Conservation (phyloP, 352 stramenopile genomes). For the Pythium phragmiticola region DNA sequence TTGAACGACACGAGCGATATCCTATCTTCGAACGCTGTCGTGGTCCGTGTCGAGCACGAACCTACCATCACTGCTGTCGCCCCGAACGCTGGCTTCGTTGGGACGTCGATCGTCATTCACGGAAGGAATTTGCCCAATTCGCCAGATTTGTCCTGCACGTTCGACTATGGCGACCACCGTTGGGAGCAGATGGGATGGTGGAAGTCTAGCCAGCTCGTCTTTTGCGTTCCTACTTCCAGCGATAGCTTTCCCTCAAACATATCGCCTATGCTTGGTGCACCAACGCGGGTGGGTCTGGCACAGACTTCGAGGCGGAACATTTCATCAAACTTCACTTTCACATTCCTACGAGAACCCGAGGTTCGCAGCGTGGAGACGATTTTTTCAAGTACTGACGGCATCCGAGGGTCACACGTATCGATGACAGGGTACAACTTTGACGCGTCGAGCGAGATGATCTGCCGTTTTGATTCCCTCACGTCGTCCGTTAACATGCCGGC, state of each 20-base stretch:
- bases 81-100: slow-evolving; percentile 6
- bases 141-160: not conserved
- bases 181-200: slow-evolving; percentile 13
- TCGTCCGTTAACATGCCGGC: slow-evolving; percentile 29
- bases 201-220: slow-evolving; percentile 21
- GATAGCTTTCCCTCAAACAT: not conserved
- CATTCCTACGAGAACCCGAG: slow-evolving; percentile 14
- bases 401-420: slow-evolving; percentile 10
- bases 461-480: slow-evolving; percentile 33
- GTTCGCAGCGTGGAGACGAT: slow-evolving; percentile 1
- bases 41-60: not conserved
- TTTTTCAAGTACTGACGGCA: not conserved
- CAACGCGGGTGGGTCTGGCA: not conserved
- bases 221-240: not conserved
- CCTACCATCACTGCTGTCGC: slow-evolving; percentile 8
- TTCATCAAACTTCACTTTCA: slow-evolving; percentile 8
- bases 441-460: slow-evolving; percentile 28
- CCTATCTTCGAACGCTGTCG: slow-evolving; percentile 2
- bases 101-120: slow-evolving; percentile 10
- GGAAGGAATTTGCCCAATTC: slow-evolving; percentile 18
- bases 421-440: slow-evolving; percentile 50
- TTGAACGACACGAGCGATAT: not conserved
- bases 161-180: not conserved
- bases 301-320: not conserved
- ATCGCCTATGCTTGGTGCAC: not conserved